Evolutionary conservation across 2,329 filamentous ascomycete genomes (phyloP).

Genomic region (Stagonosporopsis chrysanthemi): DNA sequence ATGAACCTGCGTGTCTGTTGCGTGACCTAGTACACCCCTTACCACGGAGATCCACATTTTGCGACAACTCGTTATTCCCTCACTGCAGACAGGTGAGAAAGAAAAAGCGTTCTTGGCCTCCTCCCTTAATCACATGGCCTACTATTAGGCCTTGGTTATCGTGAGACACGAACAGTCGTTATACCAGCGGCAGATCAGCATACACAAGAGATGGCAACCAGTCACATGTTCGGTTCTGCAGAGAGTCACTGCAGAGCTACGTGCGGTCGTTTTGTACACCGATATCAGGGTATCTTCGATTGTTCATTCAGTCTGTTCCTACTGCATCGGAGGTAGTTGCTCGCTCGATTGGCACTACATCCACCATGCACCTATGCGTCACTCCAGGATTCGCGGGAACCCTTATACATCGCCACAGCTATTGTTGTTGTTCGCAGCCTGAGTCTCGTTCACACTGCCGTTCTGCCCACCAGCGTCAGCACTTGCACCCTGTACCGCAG

Average conservation of each 20-base stretch:
- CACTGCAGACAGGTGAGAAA: neutral
- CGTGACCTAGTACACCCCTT: conserved; percentile 2
- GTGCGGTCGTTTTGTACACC: neutral
- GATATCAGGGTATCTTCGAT: neutral
- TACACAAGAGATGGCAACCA: neutral
- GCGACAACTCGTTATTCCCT: neutral
- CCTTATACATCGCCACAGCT: neutral
- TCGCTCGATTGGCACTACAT: neutral
- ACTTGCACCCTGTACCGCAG: conserved; percentile 53
- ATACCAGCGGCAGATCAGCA: no score
- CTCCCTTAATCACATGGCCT: neutral
- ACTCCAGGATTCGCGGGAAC: neutral
- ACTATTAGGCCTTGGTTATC: neutral
- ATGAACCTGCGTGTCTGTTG: neutral
- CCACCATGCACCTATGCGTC: neutral
- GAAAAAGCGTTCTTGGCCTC: no score
- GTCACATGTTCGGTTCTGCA: neutral
- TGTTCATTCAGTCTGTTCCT: neutral
- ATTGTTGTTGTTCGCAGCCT: neutral
- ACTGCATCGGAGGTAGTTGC: neutral
- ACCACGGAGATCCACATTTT: neutral
- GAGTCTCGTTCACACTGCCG: neutral
- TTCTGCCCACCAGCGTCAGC: conserved; percentile 23
- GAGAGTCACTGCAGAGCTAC: neutral
- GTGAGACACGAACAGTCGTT: neutral